Evolutionary conservation across 768 basidiomycete genomes (phyloP), one percentile per base, ranked within the genome.

Genomic region (Vararia minispora): DNA sequence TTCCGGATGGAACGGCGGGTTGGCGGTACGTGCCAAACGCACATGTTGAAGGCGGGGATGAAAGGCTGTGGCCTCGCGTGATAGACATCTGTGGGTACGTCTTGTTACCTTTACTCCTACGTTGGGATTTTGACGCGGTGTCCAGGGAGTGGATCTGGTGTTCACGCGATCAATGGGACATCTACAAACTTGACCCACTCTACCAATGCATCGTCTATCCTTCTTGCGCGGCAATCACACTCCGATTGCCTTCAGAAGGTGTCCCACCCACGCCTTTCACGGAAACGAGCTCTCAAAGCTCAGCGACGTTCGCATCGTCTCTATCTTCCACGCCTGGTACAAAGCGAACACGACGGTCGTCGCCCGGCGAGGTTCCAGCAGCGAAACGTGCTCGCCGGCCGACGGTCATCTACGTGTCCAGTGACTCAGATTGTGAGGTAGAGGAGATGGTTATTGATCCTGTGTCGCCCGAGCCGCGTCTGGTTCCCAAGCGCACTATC

Each of bases 1-100:
- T 66, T 4, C 63, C 72, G 4, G 44, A 43, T 14, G 50, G 50
- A 0, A 65, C 62, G n/a, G 73, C 72, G 12, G 61, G 65, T 41
- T 88, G 84, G 85, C 68, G 85, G 30, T 87, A 81, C 57, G 80
- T 88, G 13, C 85, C 85, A 24, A 72, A 66, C 34, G 82, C 84
- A 3, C 58, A 62, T 39, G 73, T 72, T 32, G 65, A 69, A 6
- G 76, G 71, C 4, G 71, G 71, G 24, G 72, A 83, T 39, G 85
- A 88, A 54, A 84, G 85, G 0, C 28, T 49, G 4, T 88, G 81
- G 74, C 84, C 85, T 11, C 65, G 82, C 37, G 50, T 72, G 7
- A 58, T 88, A 6, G 60, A 75, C 28, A 59, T 86, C 35, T 81
- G 76, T 49, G 81, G 83, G 85, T 86, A 50, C 61, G 76, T 55